Evolutionary conservation across 257 asterid genomes (phyloP).

Genomic region (Jasminum sambac): DNA sequence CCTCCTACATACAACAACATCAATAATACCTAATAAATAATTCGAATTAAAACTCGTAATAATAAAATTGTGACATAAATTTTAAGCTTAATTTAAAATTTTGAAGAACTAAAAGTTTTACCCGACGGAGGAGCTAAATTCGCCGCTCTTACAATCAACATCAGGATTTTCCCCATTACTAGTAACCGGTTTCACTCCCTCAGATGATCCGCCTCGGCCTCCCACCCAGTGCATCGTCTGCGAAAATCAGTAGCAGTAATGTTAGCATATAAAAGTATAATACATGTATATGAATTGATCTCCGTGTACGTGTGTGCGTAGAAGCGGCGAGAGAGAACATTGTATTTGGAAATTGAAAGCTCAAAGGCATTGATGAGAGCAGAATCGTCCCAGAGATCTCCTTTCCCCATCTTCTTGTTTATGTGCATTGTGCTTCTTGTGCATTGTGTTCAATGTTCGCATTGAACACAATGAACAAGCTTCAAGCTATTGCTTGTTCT

Average conservation of each 20-base stretch:
- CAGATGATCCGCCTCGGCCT: conserved; percentile 9
- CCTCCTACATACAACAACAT: conserved; percentile 8
- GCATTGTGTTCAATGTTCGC: too few species aligned
- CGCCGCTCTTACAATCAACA: conserved; percentile 32
- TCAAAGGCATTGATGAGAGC: conserved; percentile 70
- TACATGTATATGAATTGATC: neutral
- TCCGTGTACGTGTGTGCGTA: neutral
- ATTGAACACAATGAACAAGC: too few species aligned
- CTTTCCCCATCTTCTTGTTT: conserved; percentile 42
- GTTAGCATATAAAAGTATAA: conserved; percentile 11
- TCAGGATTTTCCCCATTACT: conserved; percentile 23
- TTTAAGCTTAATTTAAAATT: neutral
- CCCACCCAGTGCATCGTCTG: conserved; percentile 55
- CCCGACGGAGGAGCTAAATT: conserved; percentile 13
- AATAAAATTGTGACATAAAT: neutral
- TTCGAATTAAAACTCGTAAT: neutral
- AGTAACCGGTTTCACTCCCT: conserved; percentile 22
- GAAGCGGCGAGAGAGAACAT: conserved; percentile 33
- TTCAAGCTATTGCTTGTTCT: too few species aligned
- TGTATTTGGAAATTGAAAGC: conserved; percentile 55
- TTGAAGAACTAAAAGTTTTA: conserved; percentile 5
- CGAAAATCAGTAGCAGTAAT: neutral
- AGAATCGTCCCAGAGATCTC: conserved; percentile 79
- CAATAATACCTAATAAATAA: neutral
- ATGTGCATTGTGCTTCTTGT: neutral